phyloP scores from a whole-genome alignment of 148 eudicot species.

The Diospyros kaki region DNA sequence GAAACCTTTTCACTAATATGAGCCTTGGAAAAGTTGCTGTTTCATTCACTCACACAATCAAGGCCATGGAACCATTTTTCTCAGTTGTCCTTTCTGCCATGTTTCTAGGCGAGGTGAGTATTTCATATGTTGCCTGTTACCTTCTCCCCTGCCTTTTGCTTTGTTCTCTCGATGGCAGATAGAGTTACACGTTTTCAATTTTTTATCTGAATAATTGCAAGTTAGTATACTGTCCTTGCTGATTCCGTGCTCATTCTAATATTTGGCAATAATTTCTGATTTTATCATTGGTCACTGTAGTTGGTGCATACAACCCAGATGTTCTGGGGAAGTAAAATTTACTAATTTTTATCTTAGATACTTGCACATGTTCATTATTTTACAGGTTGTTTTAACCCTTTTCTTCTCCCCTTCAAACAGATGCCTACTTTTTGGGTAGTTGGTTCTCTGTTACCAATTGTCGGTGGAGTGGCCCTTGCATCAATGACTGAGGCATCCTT shows the following conservation, averaged over 20 bases:
- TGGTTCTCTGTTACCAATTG: slow-evolving; percentile 76
- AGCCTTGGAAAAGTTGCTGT: slow-evolving; percentile 95
- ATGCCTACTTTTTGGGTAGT: slow-evolving; percentile 81
- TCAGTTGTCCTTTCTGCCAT: slow-evolving; percentile 73
- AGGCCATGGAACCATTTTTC: slow-evolving; percentile 98
- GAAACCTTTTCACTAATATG: slow-evolving; percentile 93
- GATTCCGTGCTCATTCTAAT: not conserved
- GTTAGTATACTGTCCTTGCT: not conserved
- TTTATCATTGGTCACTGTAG: not conserved
- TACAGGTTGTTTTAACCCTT: not conserved
- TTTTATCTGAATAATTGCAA: not conserved
- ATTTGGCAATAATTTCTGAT: not conserved
- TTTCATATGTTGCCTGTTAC: not conserved
- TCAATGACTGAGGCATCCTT: slow-evolving; percentile 91
- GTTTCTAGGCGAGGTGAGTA: slow-evolving; percentile 76
- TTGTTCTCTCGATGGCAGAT: not conserved
- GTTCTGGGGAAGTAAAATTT: not conserved
- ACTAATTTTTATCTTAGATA: not conserved
- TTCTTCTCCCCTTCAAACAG: slow-evolving; percentile 28
- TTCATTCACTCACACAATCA: slow-evolving; percentile 91
- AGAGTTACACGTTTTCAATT: not conserved
- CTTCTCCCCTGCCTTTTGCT: not conserved
- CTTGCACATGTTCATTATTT: not conserved
- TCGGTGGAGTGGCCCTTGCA: slow-evolving; percentile 94
- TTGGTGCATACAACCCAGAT: not conserved